Evolutionary conservation across 192 early-diverging fungal species (phyloP).

Genomic region (Backusella psychrophila): DNA sequence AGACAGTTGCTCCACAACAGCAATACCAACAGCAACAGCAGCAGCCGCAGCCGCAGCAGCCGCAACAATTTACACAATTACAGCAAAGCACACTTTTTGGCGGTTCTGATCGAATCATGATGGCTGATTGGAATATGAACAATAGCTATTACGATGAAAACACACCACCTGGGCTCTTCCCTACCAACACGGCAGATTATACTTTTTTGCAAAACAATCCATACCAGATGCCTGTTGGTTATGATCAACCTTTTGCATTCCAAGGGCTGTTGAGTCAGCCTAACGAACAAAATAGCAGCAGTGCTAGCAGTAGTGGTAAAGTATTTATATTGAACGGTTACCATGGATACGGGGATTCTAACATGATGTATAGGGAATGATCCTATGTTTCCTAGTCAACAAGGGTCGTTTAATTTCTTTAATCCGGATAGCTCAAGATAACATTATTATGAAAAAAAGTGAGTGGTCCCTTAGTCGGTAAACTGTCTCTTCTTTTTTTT

Average conservation of each 20-base stretch:
- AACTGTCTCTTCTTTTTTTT: too few relatives aligned
- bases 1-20: not conserved
- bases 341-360: too few relatives aligned
- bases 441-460: too few relatives aligned
- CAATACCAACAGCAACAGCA: not conserved
- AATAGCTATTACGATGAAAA: not conserved
- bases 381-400: too few relatives aligned
- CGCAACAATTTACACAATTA: not conserved
- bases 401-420: too few relatives aligned
- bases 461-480: too few relatives aligned
- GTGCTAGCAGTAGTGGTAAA: too few relatives aligned
- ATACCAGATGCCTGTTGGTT: slow-evolving; percentile 1
- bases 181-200: not conserved
- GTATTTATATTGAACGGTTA: too few relatives aligned
- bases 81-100: not conserved
- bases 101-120: not conserved
- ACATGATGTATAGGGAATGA: too few relatives aligned
- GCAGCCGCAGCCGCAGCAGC: not conserved
- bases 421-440: too few relatives aligned
- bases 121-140: not conserved
- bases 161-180: not conserved
- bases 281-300: not conserved
- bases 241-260: slow-evolving; percentile 4
- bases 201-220: not conserved
- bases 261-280: not conserved